Base-by-base conservation (phyloP, 176 grass and related monocot genomes). In the Lolium multiflorum region DNA sequence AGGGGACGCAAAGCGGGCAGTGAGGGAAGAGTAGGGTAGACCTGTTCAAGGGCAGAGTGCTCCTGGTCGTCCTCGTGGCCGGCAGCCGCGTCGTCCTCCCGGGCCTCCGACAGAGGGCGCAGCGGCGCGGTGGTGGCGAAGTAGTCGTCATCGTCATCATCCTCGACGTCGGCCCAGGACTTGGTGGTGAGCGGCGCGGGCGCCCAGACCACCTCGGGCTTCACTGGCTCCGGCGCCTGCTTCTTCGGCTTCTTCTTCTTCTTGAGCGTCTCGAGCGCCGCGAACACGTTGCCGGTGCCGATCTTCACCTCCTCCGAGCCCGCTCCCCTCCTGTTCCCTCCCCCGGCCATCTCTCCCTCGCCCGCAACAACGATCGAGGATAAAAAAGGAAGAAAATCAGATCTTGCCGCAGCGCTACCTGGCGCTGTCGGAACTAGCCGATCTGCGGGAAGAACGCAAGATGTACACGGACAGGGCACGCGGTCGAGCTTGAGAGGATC, bases 141-240 rank as follows among this genome's bases (percentile, higher is more conserved):
- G 79, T 93, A 97, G 56, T 97, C 95, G 22, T 97, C 95, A 21
- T 97, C 95, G 21, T 97, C 94, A 5, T 97, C 95, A 18, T 97
- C 95, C 68, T 97, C 95, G 26, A 95, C 89, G 71, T 97, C 95
- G n/a, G 95, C 95, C 95, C 95, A 97, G 5, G 92, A 97, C 76
- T 89, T 95, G 48, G 86, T 7, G 51, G 72, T 88, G n/a, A 97
- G 84, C 25, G 91, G 84, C 12, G 91, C 71, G 47, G 89, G 89
- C 9, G 87, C 81, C 95, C 92, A 97, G 47, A 92, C 57, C 18
- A 89, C 91, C 67, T 88, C 85, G 41, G 86, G 83, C 87, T 92
- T 80, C 84, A 82, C 78, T 24, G 65, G 21, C 84, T 41, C 50
- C 55, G n/a, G 25, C 50, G 18, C 74, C 5, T 5, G 65, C 38